Conservation (phyloP, 305 asterid species). For the Nicotiana rustica region DNA sequence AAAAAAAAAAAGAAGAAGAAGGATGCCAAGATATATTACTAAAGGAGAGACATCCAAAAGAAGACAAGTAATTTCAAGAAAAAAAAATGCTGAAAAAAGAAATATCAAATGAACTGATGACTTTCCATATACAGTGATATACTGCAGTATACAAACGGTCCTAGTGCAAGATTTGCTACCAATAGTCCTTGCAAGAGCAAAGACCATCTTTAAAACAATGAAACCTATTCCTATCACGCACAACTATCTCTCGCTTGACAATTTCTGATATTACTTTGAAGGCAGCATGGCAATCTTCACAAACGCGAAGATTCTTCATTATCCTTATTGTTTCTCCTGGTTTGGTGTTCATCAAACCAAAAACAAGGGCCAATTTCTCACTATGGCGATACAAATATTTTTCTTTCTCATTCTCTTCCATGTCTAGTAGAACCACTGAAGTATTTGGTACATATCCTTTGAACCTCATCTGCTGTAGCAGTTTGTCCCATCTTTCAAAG, state of each 20-base stretch:
- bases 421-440: constrained; percentile 64
- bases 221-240: constrained; percentile 45
- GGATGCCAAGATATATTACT: too few relatives aligned
- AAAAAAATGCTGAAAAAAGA: too few relatives aligned
- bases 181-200: constrained; percentile 47
- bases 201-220: constrained; percentile 45
- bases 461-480: constrained; percentile 46
- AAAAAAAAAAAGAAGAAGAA: too few relatives aligned
- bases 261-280: constrained; percentile 45
- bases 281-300: constrained; percentile 48
- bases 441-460: constrained; percentile 59
- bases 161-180: constrained; percentile 34
- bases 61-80: too few relatives aligned
- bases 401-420: constrained; percentile 72
- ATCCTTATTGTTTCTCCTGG: constrained; percentile 66
- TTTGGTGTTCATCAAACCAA: constrained; percentile 56
- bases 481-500: constrained; percentile 65
- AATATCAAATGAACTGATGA: not conserved
- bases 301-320: constrained; percentile 59
- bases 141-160: not conserved
- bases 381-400: constrained; percentile 67
- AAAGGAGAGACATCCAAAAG: too few relatives aligned
- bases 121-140: not conserved
- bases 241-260: constrained; percentile 42
- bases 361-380: constrained; percentile 80